phyloP scores from a whole-genome alignment of 2,329 filamentous ascomycete species.

The Cytospora leucostoma region DNA sequence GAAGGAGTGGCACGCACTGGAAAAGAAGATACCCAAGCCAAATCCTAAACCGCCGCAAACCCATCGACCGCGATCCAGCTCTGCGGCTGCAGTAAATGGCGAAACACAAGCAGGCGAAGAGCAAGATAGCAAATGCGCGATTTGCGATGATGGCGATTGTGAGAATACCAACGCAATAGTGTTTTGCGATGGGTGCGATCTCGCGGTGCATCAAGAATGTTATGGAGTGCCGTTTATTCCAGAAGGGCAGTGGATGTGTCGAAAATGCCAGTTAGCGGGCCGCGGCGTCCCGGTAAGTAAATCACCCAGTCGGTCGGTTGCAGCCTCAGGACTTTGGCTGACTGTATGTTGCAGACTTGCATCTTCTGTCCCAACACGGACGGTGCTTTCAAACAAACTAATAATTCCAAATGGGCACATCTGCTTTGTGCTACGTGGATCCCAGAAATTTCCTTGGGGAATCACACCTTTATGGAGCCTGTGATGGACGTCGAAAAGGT shows the following conservation, averaged over 20 bases:
- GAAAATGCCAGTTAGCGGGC: slow-evolving; percentile 94
- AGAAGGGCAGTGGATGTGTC: slow-evolving; percentile 96
- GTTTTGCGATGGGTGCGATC: slow-evolving; percentile 96
- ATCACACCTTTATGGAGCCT: slow-evolving; percentile 96
- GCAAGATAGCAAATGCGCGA: slow-evolving; percentile 94
- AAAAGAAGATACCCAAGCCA: slow-evolving; percentile 95
- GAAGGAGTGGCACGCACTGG: slow-evolving; percentile 95
- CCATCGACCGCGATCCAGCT: slow-evolving; percentile 88
- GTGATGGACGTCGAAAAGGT: slow-evolving; percentile 98
- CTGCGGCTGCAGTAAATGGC: slow-evolving; percentile 91
- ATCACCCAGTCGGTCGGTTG: background rate
- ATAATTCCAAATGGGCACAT: slow-evolving; percentile 94
- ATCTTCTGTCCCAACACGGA: slow-evolving; percentile 98
- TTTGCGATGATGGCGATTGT: slow-evolving; percentile 98
- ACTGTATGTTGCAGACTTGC: slow-evolving; percentile 63
- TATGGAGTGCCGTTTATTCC: slow-evolving; percentile 99
- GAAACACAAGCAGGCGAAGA: slow-evolving; percentile 87
- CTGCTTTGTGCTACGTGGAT: slow-evolving; percentile 98
- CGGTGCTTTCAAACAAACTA: slow-evolving; percentile 97
- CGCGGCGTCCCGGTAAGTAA: slow-evolving; percentile 76
- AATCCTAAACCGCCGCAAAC: slow-evolving; percentile 96
- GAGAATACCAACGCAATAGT: slow-evolving; percentile 99
- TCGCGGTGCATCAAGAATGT: slow-evolving; percentile 97
- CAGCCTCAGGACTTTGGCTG: slow-evolving; percentile 11
- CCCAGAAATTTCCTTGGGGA: slow-evolving; percentile 91